Percentiles rank a stretch among this genome's conserved stretches.
These are phyloP conservation scores for Entrophospora sp. DNA, from an alignment of 192 early-diverging fungal species.

Conservation along the genomic window DNA sequence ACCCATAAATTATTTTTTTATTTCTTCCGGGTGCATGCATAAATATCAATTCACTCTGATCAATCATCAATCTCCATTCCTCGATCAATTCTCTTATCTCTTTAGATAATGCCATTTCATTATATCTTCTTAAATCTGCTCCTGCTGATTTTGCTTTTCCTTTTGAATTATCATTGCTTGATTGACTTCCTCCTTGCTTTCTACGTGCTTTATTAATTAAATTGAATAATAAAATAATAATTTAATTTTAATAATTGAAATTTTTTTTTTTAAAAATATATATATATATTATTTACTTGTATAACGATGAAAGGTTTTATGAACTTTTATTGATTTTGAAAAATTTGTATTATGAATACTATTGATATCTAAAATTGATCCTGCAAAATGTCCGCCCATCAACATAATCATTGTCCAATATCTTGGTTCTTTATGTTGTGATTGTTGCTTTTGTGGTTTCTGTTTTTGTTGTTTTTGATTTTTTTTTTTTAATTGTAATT, in stretches of 20 bases:
- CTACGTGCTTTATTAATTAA: slow-evolving; percentile 47
- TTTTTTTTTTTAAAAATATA: neutral
- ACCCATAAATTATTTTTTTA: slow-evolving; percentile 42
- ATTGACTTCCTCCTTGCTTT: slow-evolving; percentile 94
- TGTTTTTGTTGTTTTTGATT: neutral
- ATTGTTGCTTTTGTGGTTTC: too few relatives aligned
- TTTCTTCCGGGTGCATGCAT: slow-evolving; percentile 58
- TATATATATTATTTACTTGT: slow-evolving; percentile 51
- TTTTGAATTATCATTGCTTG: slow-evolving; percentile 67
- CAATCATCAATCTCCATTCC: slow-evolving; percentile 63
- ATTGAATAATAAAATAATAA: slow-evolving; percentile 7
- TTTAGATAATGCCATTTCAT: slow-evolving; percentile 70
- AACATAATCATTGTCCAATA: slow-evolving; percentile 75
- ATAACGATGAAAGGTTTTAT: slow-evolving; percentile 95
- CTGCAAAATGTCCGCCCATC: slow-evolving; percentile 89
- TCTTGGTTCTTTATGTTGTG: too few relatives aligned
- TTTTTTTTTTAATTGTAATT: neutral
- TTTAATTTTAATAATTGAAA: neutral
- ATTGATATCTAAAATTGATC: slow-evolving; percentile 76
- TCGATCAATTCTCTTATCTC: slow-evolving; percentile 70
- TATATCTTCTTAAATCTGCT: slow-evolving; percentile 79
- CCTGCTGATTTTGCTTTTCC: slow-evolving; percentile 83
- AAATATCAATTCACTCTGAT: slow-evolving; percentile 59
- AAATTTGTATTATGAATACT: slow-evolving; percentile 27
- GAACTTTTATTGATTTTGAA: slow-evolving; percentile 31